Evolutionary conservation across 148 eudicot species (phyloP).

Genomic region (Amaranthus palmeri): DNA sequence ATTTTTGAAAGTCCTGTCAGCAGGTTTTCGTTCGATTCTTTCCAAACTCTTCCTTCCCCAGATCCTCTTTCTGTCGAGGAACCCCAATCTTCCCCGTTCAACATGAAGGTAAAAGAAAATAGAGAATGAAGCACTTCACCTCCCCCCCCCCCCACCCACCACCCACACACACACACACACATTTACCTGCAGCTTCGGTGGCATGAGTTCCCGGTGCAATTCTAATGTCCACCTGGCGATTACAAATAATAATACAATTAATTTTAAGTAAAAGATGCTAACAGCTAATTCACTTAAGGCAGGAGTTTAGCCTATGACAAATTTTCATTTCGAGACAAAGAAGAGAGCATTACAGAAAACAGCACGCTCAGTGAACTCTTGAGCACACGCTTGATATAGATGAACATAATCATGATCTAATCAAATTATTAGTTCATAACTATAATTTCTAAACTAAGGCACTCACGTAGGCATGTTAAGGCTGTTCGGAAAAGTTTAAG

Average conservation of each 20-base stretch:
- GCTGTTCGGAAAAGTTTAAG: not conserved
- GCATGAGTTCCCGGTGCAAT: constrained; percentile 97
- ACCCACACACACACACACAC: not conserved
- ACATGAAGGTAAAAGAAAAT: not conserved
- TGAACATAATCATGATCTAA: not conserved
- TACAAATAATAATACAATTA: constrained; percentile 13
- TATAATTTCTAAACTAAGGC: not conserved
- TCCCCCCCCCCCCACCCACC: not conserved
- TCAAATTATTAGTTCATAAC: not conserved
- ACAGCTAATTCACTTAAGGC: not conserved
- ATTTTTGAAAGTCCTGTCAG: too few relatives aligned
- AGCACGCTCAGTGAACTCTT: not conserved
- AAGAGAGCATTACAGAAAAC: not conserved
- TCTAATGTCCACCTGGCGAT: constrained; percentile 73
- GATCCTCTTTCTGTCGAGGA: not conserved
- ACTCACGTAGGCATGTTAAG: not conserved
- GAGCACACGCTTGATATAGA: not conserved
- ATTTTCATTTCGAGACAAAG: not conserved
- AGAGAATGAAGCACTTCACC: too few relatives aligned
- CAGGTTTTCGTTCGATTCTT: too few relatives aligned
- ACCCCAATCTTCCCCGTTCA: not conserved
- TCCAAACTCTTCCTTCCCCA: too few relatives aligned
- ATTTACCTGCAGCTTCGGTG: constrained; percentile 81
- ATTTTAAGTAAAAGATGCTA: not conserved
- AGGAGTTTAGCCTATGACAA: not conserved